phyloP scores from a whole-genome alignment of 108 stramenopile genomes.

The Discostella pseudostelligera region DNA sequence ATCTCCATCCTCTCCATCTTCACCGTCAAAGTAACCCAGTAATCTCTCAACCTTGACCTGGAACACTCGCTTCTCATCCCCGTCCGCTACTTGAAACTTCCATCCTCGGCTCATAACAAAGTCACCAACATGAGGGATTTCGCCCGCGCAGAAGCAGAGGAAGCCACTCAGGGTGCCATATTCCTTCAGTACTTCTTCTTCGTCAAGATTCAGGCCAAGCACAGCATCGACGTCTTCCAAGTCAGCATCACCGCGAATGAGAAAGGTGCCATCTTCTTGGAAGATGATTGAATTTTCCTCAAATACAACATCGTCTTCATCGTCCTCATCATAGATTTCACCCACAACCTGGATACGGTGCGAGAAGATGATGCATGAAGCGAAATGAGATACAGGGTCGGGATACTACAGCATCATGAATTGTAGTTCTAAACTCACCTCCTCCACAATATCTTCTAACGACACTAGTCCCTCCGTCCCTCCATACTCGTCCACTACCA shows the following conservation, averaged over 20 bases:
- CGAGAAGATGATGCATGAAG: not conserved
- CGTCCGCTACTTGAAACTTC: slow-evolving; percentile 86
- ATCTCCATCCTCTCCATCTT: slow-evolving; percentile 52
- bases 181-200: slow-evolving; percentile 87
- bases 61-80: slow-evolving; percentile 81
- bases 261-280: slow-evolving; percentile 86
- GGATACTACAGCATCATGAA: no score
- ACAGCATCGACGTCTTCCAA: slow-evolving; percentile 91
- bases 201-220: slow-evolving; percentile 76
- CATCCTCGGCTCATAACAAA: slow-evolving; percentile 88
- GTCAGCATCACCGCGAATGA: slow-evolving; percentile 92
- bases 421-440: no score
- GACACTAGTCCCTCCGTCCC: slow-evolving; percentile 97
- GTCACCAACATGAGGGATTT: slow-evolving; percentile 90
- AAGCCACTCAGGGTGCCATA: slow-evolving; percentile 92
- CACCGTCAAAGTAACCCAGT: slow-evolving; percentile 66
- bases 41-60: slow-evolving; percentile 77
- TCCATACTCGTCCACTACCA: slow-evolving; percentile 98
- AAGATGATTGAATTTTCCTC: slow-evolving; percentile 86
- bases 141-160: slow-evolving; percentile 92
- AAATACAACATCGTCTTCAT: slow-evolving; percentile 87
- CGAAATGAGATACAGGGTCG: not conserved
- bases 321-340: slow-evolving; percentile 90
- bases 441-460: slow-evolving; percentile 95
- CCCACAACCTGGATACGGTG: slow-evolving; percentile 50